Conservation (phyloP, 441 rosid genomes). For the Pelargonium myrrhifolium region DNA sequence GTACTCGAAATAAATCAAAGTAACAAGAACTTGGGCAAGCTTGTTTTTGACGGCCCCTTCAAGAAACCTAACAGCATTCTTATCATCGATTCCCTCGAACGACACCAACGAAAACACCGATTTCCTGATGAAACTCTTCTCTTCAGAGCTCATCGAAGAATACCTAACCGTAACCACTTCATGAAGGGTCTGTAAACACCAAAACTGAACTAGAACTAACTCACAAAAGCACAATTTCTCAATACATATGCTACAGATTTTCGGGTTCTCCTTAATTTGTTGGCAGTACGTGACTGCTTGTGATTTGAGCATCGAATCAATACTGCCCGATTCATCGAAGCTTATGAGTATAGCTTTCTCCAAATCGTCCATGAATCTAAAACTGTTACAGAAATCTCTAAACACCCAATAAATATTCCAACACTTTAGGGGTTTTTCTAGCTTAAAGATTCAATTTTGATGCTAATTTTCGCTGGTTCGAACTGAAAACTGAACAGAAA, state of each 20-base stretch:
- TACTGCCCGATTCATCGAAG: slow-evolving; percentile 60
- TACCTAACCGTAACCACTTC: slow-evolving; percentile 53
- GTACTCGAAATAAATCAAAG: slow-evolving; percentile 77
- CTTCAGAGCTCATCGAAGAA: slow-evolving; percentile 44
- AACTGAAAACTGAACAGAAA: not conserved
- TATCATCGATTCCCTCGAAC: slow-evolving; percentile 39
- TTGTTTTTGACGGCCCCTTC: slow-evolving; percentile 77
- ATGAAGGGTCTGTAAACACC: slow-evolving; percentile 81
- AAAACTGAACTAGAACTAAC: slow-evolving; percentile 77
- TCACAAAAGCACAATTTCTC: slow-evolving; percentile 59
- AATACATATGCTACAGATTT: slow-evolving; percentile 55
- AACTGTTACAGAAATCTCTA: slow-evolving; percentile 10
- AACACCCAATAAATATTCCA: slow-evolving; percentile 10
- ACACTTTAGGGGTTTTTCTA: not conserved
- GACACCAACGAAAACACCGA: slow-evolving; percentile 68
- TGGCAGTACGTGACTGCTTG: slow-evolving; percentile 54
- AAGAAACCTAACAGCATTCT: slow-evolving; percentile 38
- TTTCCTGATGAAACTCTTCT: slow-evolving; percentile 48
- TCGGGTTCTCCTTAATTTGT: slow-evolving; percentile 46
- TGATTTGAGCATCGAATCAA: slow-evolving; percentile 47
- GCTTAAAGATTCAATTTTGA: not conserved
- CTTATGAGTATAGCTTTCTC: slow-evolving; percentile 71
- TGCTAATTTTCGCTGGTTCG: not conserved
- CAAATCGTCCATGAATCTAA: slow-evolving; percentile 64
- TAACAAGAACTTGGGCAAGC: slow-evolving; percentile 87